Percentiles rank a stretch among this genome's conserved stretches.
Evolutionary conservation across 2,329 filamentous ascomycete genomes (phyloP).

Genomic region (Talaromyces verruculosus): DNA sequence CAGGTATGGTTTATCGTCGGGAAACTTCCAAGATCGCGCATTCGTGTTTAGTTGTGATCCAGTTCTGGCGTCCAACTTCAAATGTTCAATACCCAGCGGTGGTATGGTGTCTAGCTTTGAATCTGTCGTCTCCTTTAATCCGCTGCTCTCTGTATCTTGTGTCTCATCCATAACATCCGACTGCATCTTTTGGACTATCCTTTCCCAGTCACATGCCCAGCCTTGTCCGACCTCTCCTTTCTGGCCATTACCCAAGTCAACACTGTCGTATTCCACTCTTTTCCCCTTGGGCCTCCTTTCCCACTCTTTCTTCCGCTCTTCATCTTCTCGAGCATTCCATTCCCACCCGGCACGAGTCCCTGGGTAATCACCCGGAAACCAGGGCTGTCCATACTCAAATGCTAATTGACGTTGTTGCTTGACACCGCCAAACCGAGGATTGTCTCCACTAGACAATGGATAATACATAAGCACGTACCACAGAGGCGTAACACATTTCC

Average conservation of each 20-base stretch:
- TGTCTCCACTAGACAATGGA: constrained; percentile 74
- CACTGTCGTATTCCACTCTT: constrained; percentile 68
- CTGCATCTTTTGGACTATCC: constrained; percentile 52
- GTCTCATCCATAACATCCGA: constrained; percentile 17
- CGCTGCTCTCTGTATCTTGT: constrained; percentile 2
- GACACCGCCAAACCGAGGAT: constrained; percentile 78
- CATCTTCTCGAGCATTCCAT: constrained; percentile 71
- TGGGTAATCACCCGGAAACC: constrained; percentile 84
- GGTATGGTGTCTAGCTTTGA: constrained; percentile 23
- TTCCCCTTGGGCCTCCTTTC: constrained; percentile 78
- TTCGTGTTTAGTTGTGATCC: constrained; percentile 11
- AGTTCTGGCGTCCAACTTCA: constrained; percentile 33
- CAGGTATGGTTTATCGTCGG: constrained; percentile 35
- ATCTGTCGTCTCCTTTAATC: constrained; percentile 7
- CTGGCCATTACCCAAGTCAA: constrained; percentile 70
- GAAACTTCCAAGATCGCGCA: constrained; percentile 8
- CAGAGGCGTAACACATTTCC: constrained; percentile 80
- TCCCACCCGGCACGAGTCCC: constrained; percentile 74
- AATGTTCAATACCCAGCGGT: constrained; percentile 39
- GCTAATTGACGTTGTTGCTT: constrained; percentile 75
- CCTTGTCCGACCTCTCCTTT: constrained; percentile 82
- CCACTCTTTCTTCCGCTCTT: constrained; percentile 65
- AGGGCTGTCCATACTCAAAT: constrained; percentile 75
- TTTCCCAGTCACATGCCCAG: constrained; percentile 80
- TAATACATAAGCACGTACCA: constrained; percentile 87